phyloP scores from a whole-genome alignment of 768 basidiomycete genomes.

The Pleurotus ostreatus region DNA sequence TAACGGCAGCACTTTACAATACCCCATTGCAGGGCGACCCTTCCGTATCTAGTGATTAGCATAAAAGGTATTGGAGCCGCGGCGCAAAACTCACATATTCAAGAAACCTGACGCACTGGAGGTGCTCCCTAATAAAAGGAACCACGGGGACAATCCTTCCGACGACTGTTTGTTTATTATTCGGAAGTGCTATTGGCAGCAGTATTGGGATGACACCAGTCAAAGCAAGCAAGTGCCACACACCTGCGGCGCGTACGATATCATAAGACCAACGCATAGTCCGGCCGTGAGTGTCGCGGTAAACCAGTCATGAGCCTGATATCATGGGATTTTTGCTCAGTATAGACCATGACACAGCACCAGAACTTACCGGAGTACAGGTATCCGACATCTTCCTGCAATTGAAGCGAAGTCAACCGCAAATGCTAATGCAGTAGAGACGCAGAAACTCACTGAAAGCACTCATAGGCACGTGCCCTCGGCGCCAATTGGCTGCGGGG shows the following conservation, averaged over 20 bases:
- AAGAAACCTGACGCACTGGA: slow-evolving; percentile 79
- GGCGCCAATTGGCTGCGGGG: too few relatives aligned
- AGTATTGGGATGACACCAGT: too few relatives aligned
- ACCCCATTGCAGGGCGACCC: slow-evolving; percentile 82
- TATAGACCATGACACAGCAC: not conserved
- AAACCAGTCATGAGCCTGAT: slow-evolving; percentile 70
- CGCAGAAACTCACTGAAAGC: too few relatives aligned
- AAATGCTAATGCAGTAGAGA: too few relatives aligned
- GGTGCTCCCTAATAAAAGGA: slow-evolving; percentile 83
- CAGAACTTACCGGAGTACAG: not conserved
- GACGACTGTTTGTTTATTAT: slow-evolving; percentile 78
- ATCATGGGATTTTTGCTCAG: not conserved
- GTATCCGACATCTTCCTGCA: not conserved
- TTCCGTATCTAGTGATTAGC: slow-evolving; percentile 18
- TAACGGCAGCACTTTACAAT: slow-evolving; percentile 76
- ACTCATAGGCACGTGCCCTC: too few relatives aligned
- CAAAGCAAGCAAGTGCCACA: slow-evolving; percentile 16
- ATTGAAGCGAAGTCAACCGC: too few relatives aligned
- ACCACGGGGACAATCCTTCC: slow-evolving; percentile 91
- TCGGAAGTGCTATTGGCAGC: slow-evolving; percentile 55
- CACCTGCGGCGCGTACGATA: slow-evolving; percentile 86
- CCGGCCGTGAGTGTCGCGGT: slow-evolving; percentile 59
- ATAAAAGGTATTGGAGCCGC: not conserved
- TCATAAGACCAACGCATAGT: slow-evolving; percentile 67
- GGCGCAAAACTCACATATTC: slow-evolving; percentile 59